Percentiles rank a stretch among this genome's conserved stretches.
Evolutionary conservation across 2,329 filamentous ascomycete genomes (phyloP).

Genomic region (Epicoccum nigrum): DNA sequence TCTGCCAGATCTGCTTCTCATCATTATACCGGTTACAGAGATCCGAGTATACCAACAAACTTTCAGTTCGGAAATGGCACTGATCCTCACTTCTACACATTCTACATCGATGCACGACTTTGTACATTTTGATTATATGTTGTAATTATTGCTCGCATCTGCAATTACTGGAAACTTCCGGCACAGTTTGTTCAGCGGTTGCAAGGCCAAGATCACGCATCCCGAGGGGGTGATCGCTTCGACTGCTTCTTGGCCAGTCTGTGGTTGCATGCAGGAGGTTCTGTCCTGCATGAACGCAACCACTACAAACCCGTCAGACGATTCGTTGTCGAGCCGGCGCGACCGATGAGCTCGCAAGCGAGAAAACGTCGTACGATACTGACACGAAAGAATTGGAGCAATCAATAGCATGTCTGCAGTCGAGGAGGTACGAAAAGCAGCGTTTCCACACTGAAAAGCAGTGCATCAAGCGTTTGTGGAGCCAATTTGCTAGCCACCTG

Average conservation of each 20-base stretch:
- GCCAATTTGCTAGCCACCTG: conserved; percentile 6
- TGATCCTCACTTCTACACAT: neutral
- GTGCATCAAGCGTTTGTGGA: conserved; percentile 3
- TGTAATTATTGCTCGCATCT: too few relatives aligned
- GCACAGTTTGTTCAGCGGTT: neutral
- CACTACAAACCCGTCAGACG: conserved; percentile 5
- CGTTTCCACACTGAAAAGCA: neutral
- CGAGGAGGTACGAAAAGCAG: too few relatives aligned
- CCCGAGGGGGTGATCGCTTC: neutral
- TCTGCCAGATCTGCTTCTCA: neutral
- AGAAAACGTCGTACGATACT: neutral
- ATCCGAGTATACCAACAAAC: neutral
- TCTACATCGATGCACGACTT: neutral
- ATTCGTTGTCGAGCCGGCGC: conserved; percentile 8
- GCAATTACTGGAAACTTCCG: too few relatives aligned
- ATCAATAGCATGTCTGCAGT: conserved; percentile 1
- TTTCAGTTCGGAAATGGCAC: too few relatives aligned
- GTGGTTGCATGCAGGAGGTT: neutral
- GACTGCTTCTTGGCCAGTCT: neutral
- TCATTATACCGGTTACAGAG: neutral
- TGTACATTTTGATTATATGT: neutral
- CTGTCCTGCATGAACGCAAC: conserved; percentile 18
- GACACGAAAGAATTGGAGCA: conserved; percentile 2
- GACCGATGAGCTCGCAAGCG: neutral
- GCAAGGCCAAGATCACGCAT: neutral